Conservation (phyloP, 495 filamentous ascomycete genomes). For the Copromyces sp. region DNA sequence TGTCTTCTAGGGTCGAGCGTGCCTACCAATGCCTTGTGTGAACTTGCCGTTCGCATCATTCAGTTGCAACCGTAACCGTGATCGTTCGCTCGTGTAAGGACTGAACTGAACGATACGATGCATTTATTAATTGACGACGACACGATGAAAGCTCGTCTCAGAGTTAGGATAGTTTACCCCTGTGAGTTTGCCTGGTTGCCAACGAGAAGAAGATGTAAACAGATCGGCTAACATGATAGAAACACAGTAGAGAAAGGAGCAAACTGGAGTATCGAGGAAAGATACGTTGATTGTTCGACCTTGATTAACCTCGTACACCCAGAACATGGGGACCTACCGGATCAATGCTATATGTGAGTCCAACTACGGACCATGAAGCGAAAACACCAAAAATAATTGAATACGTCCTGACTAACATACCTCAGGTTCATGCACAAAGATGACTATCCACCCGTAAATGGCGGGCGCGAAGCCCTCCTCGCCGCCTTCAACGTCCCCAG, state of each 20-base stretch:
- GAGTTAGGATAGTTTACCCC: background rate
- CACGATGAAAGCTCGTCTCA: background rate
- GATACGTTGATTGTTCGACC: background rate
- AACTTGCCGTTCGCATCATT: background rate
- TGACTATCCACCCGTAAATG: constrained; percentile 5
- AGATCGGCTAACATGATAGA: background rate
- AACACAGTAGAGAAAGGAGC: background rate
- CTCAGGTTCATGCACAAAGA: constrained; percentile 8
- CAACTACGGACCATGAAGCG: background rate
- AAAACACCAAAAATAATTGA: too few species aligned
- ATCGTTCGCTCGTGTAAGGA: background rate
- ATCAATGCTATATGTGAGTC: constrained; percentile 13
- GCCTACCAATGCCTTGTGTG: background rate
- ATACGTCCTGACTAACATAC: background rate
- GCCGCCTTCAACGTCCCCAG: constrained; percentile 13
- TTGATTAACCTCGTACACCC: background rate
- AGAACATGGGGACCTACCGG: background rate
- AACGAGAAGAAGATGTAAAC: background rate
- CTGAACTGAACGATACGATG: background rate
- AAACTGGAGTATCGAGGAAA: background rate
- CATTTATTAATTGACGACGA: too few species aligned
- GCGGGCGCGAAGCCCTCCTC: constrained; percentile 7
- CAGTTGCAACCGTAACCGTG: background rate
- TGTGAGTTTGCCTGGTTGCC: background rate
- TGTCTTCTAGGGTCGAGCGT: background rate